Conservation (phyloP, 768 basidiomycete genomes). For the Xerocomellus chrysenteron region DNA sequence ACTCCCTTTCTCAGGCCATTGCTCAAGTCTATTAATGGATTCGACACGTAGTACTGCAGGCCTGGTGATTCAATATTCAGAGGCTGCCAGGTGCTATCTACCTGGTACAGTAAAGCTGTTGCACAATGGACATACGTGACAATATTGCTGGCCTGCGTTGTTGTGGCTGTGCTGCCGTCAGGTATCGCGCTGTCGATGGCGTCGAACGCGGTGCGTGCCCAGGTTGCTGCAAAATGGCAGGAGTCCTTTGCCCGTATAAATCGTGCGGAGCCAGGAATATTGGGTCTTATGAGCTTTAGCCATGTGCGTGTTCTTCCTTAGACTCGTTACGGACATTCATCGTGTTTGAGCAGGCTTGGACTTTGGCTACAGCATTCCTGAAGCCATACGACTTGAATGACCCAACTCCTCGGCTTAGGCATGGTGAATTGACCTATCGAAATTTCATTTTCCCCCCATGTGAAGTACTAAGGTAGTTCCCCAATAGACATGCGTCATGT, state of each 20-base stretch:
- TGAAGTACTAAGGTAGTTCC: background rate
- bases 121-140: no score
- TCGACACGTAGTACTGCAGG: no score
- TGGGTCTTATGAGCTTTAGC: conserved; percentile 63
- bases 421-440: conserved; percentile 23
- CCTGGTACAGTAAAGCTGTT: no score
- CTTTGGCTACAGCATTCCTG: conserved; percentile 50
- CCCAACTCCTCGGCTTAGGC: conserved; percentile 26
- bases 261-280: conserved; percentile 55
- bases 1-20: no score
- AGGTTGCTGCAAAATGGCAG: conserved; percentile 71
- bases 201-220: conserved; percentile 59
- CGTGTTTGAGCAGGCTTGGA: conserved; percentile 55
- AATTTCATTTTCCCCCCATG: conserved; percentile 1
- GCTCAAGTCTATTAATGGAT: no score
- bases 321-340: background rate
- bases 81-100: no score
- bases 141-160: no score
- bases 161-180: conserved; percentile 23
- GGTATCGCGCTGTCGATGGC: conserved; percentile 40
- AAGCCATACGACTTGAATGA: conserved; percentile 53
- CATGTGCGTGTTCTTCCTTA: conserved; percentile 39
- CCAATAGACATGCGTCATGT: conserved; percentile 48
- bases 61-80: no score
- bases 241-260: conserved; percentile 68